Base-by-base conservation (phyloP, 2,329 filamentous ascomycete species). In the Ophiostoma sp. region DNA sequence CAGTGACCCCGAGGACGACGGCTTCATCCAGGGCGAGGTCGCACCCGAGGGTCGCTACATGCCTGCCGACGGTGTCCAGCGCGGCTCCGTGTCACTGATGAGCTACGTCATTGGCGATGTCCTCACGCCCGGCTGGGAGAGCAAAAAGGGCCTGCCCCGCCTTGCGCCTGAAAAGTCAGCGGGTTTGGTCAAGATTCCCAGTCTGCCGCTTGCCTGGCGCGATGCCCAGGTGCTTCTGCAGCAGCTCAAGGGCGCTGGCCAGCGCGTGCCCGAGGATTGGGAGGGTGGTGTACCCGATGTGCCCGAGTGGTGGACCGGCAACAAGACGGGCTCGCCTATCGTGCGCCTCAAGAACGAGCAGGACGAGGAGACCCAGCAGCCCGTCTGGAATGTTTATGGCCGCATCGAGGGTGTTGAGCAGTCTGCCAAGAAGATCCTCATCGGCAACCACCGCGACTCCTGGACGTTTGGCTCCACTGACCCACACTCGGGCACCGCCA, bases 391-490 rank as follows among this genome's bases (percentile, higher is more conserved):
- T 75, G 87, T 98, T 0, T 87, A 97, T 74, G 93, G 91, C 44
- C 85, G 88, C 67, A 93, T 99, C 66, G 80, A 83, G 12, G 95
- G 95, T n/a, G 82, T 92, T 69, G 95, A 98, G 78, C 89, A 95
- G 75, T 83, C 83, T 1, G 86, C 90, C 70, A 94, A 96, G 78
- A 90, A 89, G 68, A 88, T 98, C 75, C 89, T 97, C 68, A 85
- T 99, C 68, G 95, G 95, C 66, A 97, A 93, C 77, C 94, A 97
- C 76, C 92, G 95, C 27, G 95, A 99, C 77, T 87, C 92, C 0
- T 97, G 92, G 91, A 90, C 91, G 66, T 92, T 95, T 75, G 95
- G 95, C 68, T 91, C 92, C 40, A 88, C 88, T 0, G 91, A 95
- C 74, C 91, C 95, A 1, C 92, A 93, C 72, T 91, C 91, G 67